A percentile compares a stretch with the other conserved stretches of the same genome.
These are phyloP conservation scores for Mercurialis annua DNA, from an alignment of 345 rosid genomes.

Conservation along the genomic window DNA sequence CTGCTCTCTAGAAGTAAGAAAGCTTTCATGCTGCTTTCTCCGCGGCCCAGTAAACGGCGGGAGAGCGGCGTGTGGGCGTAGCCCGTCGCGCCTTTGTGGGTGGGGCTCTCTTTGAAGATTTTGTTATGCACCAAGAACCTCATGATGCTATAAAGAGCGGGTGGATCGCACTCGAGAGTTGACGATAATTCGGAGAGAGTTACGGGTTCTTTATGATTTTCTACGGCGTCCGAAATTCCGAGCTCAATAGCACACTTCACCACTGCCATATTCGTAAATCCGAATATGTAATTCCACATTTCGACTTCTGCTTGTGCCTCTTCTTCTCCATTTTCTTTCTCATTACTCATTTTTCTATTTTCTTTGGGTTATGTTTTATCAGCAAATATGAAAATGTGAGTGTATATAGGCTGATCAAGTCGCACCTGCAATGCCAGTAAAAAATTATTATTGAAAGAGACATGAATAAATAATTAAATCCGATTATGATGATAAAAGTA, in stretches of 20 bases:
- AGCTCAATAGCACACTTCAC: slow-evolving; percentile 80
- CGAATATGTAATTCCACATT: slow-evolving; percentile 52
- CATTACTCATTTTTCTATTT: not conserved
- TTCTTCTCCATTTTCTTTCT: slow-evolving; percentile 5
- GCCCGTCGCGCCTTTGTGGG: slow-evolving; percentile 19
- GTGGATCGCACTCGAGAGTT: slow-evolving; percentile 40
- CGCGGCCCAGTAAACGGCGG: slow-evolving; percentile 40
- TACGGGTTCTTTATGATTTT: slow-evolving; percentile 41
- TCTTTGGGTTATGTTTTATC: not conserved
- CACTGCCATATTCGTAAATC: slow-evolving; percentile 50
- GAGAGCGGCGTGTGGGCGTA: slow-evolving; percentile 58
- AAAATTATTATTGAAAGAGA: too few species aligned
- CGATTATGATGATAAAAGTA: too few species aligned
- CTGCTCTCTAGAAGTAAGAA: slow-evolving; percentile 42
- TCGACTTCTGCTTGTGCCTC: slow-evolving; percentile 46
- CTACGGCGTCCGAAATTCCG: slow-evolving; percentile 60
- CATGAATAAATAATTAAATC: too few species aligned
- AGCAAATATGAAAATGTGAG: too few species aligned
- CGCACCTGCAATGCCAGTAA: too few species aligned
- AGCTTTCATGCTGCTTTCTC: slow-evolving; percentile 42
- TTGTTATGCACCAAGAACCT: slow-evolving; percentile 52
- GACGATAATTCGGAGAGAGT: slow-evolving; percentile 51
- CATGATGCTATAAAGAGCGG: slow-evolving; percentile 58
- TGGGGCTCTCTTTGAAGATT: slow-evolving; percentile 41
- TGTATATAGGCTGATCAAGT: too few species aligned